Base-by-base conservation (phyloP, 2,329 filamentous ascomycete genomes). In the Fusarium keratoplasticum region DNA sequence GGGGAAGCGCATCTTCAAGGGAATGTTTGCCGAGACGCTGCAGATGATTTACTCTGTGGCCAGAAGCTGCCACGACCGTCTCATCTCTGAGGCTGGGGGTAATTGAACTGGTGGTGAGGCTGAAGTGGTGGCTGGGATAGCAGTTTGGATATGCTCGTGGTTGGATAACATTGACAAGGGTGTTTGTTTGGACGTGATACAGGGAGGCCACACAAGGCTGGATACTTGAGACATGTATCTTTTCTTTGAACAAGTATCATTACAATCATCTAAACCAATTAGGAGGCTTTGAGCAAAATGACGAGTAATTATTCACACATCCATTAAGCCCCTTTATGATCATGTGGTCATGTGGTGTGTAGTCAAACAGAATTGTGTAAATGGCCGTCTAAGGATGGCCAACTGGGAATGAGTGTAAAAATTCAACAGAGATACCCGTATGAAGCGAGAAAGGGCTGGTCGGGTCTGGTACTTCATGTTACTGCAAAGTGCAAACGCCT, bases 31-130 rank as follows among this genome's bases (percentile, higher is more conserved):
- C 6, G 20, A 25, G 18, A 38, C 47, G 11, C 47, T 67, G 8
- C 31, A 63, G 44, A 57, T 42, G 36, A 63, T 67, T n/a, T 29
- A 57, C 29, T n/a, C 18, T 18, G 59, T 63, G 61, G 64, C 29
- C 11, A 27, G 29, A 29, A 13, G 27, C 18, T 67, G 50, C 16
- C 11, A n/a, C 36, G 11, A 54, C 22, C 16, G 18, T 3, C 31
- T 62, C 35, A 27, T 40, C 18, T 27, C 33, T 14, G 20, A 29
- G 25, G 2, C 11, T 25, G 16, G 25, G 22, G 25, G 20, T 13
- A n/a, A 58, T 11, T 58, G 38, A 40, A 20, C 7, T 25, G 11
- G 16, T 29, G 47, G 25, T 18, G 22, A 25, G 14, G 22, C 42
- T 27, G 22, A 47, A 47, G 22, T 47, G 9, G 22, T 18, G 42